phyloP scores from a whole-genome alignment of 805 yeast species.

The Metschnikowia proteae region DNA sequence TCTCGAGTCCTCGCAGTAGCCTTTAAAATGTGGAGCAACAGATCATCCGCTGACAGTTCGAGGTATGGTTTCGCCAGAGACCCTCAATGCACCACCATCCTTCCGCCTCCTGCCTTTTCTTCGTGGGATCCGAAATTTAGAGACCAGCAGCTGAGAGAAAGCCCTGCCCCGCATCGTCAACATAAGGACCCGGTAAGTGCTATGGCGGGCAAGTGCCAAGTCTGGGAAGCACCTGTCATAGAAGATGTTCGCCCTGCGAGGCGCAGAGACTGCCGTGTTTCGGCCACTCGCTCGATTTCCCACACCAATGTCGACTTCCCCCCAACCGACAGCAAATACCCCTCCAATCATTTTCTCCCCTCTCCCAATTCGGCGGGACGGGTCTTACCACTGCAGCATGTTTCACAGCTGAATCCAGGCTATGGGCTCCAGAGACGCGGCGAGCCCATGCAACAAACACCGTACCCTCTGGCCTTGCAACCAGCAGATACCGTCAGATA shows the following conservation, averaged over 20 bases:
- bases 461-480: neutral
- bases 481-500: neutral
- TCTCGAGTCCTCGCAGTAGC: neutral
- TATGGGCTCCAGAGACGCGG: neutral
- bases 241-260: neutral
- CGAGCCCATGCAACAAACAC: neutral
- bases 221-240: constrained; percentile 1
- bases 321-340: neutral
- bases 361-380: neutral
- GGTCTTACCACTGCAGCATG: neutral
- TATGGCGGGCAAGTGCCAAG: neutral
- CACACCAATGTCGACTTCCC: neutral
- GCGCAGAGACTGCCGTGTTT: neutral
- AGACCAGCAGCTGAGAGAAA: neutral
- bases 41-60: neutral
- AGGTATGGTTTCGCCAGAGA: neutral
- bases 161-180: neutral
- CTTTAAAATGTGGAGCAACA: neutral
- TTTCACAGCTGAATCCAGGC: neutral
- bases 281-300: neutral
- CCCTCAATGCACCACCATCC: neutral
- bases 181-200: neutral
- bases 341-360: neutral
- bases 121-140: neutral
- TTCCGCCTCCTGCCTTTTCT: neutral